These are phyloP conservation scores for Stephania yunnanensis DNA, from an alignment of 164 flowering plant species.

Conservation along the genomic window DNA sequence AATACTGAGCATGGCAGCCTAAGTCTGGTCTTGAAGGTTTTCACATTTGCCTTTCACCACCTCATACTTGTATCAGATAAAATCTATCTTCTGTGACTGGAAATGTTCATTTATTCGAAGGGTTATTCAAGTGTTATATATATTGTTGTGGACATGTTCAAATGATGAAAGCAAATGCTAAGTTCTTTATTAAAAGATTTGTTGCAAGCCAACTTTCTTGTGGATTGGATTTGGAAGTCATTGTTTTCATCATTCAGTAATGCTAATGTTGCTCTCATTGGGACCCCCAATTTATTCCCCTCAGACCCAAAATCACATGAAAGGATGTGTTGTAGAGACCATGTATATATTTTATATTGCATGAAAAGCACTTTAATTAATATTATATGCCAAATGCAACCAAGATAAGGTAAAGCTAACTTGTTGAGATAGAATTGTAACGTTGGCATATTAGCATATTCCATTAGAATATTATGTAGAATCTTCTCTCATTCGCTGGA, in stretches of 20 bases:
- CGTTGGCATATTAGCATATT: slow-evolving; percentile 12
- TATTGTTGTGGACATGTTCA: too few relatives aligned
- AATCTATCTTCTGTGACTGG: neutral
- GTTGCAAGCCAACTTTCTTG: neutral
- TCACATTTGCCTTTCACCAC: neutral
- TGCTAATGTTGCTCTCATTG: too few relatives aligned
- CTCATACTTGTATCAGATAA: slow-evolving; percentile 2
- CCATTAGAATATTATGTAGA: slow-evolving; percentile 6
- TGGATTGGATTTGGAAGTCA: neutral
- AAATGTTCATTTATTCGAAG: neutral
- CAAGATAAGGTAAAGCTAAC: neutral
- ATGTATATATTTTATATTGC: too few relatives aligned
- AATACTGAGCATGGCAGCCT: slow-evolving; percentile 33
- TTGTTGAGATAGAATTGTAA: neutral
- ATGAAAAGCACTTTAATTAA: too few relatives aligned
- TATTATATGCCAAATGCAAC: too few relatives aligned
- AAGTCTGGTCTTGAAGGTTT: neutral
- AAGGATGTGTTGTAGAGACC: too few relatives aligned
- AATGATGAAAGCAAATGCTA: too few relatives aligned
- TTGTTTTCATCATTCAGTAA: neutral
- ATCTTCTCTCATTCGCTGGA: neutral
- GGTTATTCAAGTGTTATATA: neutral
- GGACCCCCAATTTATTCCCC: neutral
- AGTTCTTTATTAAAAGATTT: too few relatives aligned
- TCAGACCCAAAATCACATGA: too few relatives aligned